Evolutionary conservation across 805 yeast species (phyloP).

Genomic region (Yarrowia alimentaria): DNA sequence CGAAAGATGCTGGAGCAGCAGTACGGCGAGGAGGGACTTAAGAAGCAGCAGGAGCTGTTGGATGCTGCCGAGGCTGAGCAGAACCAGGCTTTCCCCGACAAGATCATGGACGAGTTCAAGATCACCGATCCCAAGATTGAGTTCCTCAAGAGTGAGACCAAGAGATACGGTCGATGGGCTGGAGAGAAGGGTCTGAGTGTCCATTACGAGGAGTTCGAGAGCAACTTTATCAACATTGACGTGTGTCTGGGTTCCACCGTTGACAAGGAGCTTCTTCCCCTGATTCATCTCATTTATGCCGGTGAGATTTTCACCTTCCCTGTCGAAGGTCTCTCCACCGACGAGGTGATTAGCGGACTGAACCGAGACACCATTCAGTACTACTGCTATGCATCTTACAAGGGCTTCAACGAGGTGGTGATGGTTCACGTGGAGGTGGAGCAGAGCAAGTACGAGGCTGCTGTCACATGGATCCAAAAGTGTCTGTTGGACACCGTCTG

Average conservation of each 20-base stretch:
- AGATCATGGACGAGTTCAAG: constrained; percentile 58
- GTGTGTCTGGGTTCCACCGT: constrained; percentile 57
- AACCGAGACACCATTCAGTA: constrained; percentile 64
- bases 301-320: constrained; percentile 69
- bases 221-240: constrained; percentile 73
- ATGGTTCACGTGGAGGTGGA: constrained; percentile 61
- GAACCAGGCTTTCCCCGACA: constrained; percentile 73
- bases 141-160: constrained; percentile 67
- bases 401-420: constrained; percentile 64
- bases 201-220: constrained; percentile 75
- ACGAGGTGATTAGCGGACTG: constrained; percentile 69
- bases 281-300: constrained; percentile 58
- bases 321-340: constrained; percentile 68
- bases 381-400: constrained; percentile 55
- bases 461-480: constrained; percentile 73
- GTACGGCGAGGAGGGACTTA: constrained; percentile 62
- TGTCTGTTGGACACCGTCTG: constrained; percentile 64
- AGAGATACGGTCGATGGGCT: constrained; percentile 44
- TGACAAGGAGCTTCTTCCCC: constrained; percentile 56
- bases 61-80: constrained; percentile 64
- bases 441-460: constrained; percentile 58
- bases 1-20: constrained; percentile 49
- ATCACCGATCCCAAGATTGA: constrained; percentile 74
- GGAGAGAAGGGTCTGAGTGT: constrained; percentile 60
- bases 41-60: constrained; percentile 50